Conservation (phyloP, 768 basidiomycete species). For the Austroboletus eburneus region DNA sequence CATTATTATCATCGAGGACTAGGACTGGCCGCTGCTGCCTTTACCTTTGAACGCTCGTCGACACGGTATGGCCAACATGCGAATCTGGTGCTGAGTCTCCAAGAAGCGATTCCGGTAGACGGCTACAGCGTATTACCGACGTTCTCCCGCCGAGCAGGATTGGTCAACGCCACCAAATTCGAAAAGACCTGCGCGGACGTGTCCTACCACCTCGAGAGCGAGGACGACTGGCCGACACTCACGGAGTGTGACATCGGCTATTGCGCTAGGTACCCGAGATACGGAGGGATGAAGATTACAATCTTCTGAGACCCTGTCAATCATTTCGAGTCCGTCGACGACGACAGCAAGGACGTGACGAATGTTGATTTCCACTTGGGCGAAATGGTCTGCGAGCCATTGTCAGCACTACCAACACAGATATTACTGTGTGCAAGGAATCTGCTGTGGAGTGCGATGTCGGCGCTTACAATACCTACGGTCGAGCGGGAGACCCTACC, state of each 20-base stretch:
- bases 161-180: background rate
- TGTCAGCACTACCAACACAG: too few relatives aligned
- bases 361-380: too few relatives aligned
- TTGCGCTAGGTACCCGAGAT: background rate
- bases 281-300: too few relatives aligned
- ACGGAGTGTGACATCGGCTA: background rate
- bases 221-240: background rate
- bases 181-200: background rate
- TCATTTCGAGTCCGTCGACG: too few relatives aligned
- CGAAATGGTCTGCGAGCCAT: too few relatives aligned
- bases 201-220: background rate
- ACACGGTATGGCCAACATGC: conserved; percentile 7
- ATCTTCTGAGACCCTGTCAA: too few relatives aligned
- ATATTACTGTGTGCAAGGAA: too few relatives aligned
- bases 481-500: too few relatives aligned
- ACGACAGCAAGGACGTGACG: too few relatives aligned
- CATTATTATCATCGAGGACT: background rate
- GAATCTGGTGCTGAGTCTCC: background rate
- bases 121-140: background rate
- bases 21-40: too few relatives aligned
- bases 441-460: too few relatives aligned
- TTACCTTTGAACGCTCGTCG: background rate
- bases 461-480: too few relatives aligned
- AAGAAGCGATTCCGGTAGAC: background rate
- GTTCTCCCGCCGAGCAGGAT: background rate